A percentile compares a stretch with the other conserved stretches of the same genome.
Conservation (phyloP, 106 monocot genomes). For the Hemerocallis citrina region DNA sequence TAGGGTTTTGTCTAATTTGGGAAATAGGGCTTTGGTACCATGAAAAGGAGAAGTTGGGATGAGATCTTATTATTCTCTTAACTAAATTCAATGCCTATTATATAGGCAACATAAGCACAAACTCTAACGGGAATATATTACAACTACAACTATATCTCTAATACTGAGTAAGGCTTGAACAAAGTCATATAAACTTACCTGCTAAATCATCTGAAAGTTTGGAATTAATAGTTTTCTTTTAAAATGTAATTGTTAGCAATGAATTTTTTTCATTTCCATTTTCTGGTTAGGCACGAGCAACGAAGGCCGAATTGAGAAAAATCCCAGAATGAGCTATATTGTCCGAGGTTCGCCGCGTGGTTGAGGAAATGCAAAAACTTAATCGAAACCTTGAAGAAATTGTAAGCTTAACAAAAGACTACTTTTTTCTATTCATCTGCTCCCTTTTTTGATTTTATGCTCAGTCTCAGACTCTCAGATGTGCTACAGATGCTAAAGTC, state of each 20-base stretch:
- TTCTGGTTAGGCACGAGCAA: slow-evolving; percentile 59
- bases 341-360: slow-evolving; percentile 77
- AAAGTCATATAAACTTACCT: no score
- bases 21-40: no score
- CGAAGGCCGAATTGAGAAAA: slow-evolving; percentile 42
- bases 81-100: no score
- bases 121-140: no score
- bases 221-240: not conserved
- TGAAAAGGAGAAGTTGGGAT: no score
- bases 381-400: slow-evolving; percentile 71
- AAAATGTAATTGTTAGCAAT: not conserved
- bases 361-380: slow-evolving; percentile 86
- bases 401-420: slow-evolving; percentile 24
- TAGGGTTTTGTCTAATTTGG: no score
- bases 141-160: no score
- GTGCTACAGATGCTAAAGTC: no score
- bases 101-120: no score
- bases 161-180: no score
- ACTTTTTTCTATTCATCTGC: not conserved
- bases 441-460: not conserved
- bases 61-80: no score
- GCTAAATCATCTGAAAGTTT: not conserved
- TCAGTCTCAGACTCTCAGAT: no score
- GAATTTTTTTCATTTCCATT: not conserved
- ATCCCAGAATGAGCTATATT: slow-evolving; percentile 68